Base-by-base conservation (phyloP, 164 flowering plant species). In the Warburgia ugandensis region DNA sequence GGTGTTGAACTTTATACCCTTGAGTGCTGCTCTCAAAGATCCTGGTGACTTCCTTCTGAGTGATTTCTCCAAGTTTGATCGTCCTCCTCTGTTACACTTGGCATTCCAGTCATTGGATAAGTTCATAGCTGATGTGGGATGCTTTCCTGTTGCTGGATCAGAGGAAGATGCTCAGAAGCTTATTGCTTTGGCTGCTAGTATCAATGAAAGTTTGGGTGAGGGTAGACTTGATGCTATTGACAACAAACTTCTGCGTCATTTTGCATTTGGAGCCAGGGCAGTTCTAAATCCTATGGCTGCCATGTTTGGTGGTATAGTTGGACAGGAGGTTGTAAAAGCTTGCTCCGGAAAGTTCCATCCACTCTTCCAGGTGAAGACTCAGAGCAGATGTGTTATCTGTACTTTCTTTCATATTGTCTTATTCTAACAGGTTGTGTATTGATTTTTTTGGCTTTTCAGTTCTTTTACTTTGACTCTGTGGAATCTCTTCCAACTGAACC, bases 301-400 rank as follows among this genome's bases (percentile, higher is more conserved):
- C 29, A 83, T 88, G 91, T 84, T 88, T 69, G 96, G 94, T 61
- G 91, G 96, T 46, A 73, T 88, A 56, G 94, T 87, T 29, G 96
- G 92, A 17, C 96, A 84, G 54, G 96, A 87, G 67, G 84, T 82
- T 55, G 82, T 87, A 41, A 87, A 87, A 68, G 96, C 96, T 14
- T 88, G 96, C 74, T 84, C 96, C 60, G 94, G 94, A 48, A 88
- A 88, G 67, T 87, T 87, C 50, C 96, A 84, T 68, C 96, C 96
- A 19, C 83, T 87, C 47, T 79, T 67, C 42, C 91, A 88, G 90
- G 96, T 84, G 52, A 61, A 17, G 58, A 6, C 52, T n/a, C 26
- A 22, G 13, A 14, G 8, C 19, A n/a, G n/a, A n/a, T n/a, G n/a
- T n/a, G n/a, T n/a, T n/a, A n/a, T n/a, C n/a, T n/a, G n/a, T n/a